Percentiles rank a stretch among this genome's conserved stretches.
phyloP scores from a whole-genome alignment of 192 early-diverging fungal species.

The Spizellomyces punctatus region DNA sequence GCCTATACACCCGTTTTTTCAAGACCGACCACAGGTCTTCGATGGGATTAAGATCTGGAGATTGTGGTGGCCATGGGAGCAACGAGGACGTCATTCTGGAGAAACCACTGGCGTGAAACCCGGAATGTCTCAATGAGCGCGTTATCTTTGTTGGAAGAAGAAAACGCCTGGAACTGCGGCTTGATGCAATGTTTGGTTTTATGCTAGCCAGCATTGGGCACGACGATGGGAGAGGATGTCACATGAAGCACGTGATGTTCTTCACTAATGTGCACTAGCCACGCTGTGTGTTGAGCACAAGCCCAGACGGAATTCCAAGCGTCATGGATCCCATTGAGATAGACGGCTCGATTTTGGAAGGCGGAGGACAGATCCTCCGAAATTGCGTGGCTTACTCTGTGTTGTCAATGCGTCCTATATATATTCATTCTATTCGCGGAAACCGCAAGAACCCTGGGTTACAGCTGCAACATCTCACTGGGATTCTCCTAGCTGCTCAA shows the following conservation, averaged over 20 bases:
- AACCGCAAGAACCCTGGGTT: too few species aligned
- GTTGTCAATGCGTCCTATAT: neutral
- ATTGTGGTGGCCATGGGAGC: conserved; percentile 5
- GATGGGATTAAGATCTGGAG: conserved; percentile 25
- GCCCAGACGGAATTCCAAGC: conserved; percentile 6
- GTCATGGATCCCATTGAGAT: too few species aligned
- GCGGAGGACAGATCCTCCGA: conserved; percentile 2
- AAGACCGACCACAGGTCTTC: conserved; percentile 17
- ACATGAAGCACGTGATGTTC: too few species aligned
- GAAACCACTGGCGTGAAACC: neutral
- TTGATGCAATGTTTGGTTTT: too few species aligned
- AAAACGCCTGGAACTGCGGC: too few species aligned
- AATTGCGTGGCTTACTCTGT: neutral
- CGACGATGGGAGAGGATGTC: too few species aligned
- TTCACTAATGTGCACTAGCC: too few species aligned
- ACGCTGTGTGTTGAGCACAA: too few species aligned
- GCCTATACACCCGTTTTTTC: neutral
- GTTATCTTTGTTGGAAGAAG: neutral
- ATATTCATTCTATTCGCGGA: neutral
- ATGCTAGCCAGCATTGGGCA: too few species aligned
- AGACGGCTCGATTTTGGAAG: neutral
- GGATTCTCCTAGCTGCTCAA: too few species aligned
- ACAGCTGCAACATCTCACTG: too few species aligned
- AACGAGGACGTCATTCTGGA: neutral
- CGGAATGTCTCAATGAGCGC: conserved; percentile 3